Evolutionary conservation across 1,284 basidiomycete genomes (phyloP).

Genomic region (Porodaedalea pini): DNA sequence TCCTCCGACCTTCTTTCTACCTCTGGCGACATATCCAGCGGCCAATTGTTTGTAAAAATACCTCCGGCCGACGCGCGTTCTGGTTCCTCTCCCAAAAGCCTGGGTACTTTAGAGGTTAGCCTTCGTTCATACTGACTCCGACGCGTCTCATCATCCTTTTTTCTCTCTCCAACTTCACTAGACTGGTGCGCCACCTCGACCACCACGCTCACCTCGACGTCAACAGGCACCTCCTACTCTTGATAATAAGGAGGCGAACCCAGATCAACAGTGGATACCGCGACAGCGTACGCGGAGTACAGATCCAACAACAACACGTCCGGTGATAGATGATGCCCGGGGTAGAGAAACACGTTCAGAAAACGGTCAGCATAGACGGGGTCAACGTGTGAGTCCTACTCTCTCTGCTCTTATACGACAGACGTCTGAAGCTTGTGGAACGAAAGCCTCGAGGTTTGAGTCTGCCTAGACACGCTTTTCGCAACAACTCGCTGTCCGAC

Average conservation of each 20-base stretch:
- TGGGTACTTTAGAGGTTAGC: constrained; percentile 6
- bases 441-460: constrained; percentile 32
- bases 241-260: background rate
- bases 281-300: constrained; percentile 15
- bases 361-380: constrained; percentile 7
- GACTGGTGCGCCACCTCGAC: constrained; percentile 13
- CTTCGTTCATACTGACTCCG: background rate
- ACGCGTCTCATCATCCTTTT: constrained; percentile 7
- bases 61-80: constrained; percentile 7
- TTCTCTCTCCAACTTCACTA: background rate
- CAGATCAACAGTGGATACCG: background rate
- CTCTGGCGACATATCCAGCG: constrained; percentile 18
- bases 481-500: constrained; percentile 29
- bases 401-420: background rate
- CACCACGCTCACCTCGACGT: constrained; percentile 16
- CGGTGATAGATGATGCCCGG: constrained; percentile 5
- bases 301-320: constrained; percentile 8
- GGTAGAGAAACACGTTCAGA: constrained; percentile 20
- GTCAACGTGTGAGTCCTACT: constrained; percentile 14
- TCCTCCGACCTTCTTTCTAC: constrained; percentile 17
- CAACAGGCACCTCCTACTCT: background rate
- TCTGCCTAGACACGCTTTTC: constrained; percentile 36
- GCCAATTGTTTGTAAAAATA: constrained; percentile 20
- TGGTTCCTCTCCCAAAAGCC: constrained; percentile 13
- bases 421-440: background rate